Evolutionary conservation across 2,329 filamentous ascomycete species (phyloP), one percentile per base, ranked within the genome.

Genomic region (Colletotrichum endophyticum): DNA sequence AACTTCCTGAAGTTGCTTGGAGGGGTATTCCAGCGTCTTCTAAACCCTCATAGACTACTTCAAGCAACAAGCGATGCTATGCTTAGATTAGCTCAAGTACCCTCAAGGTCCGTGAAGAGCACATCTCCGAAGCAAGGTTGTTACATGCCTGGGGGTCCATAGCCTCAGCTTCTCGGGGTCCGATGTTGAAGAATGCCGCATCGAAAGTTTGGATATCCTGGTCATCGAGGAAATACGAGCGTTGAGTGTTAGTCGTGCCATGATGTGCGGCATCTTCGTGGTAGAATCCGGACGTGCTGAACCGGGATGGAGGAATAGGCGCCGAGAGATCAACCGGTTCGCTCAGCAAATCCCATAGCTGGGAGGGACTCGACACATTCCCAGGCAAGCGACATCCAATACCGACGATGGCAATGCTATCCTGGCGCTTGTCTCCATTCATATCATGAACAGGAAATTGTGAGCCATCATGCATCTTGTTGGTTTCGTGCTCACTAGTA

Each of bases 1-100:
- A 12, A 3, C 67, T 57, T 16, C 75, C 72, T 3, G 59, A 66
- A 4, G 76, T 32, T 8, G 63, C 27, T 5, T 61, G 59, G 8
- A 79, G 69, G 1, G 76, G 15, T 2, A 76, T 22, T 1, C 81
- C 81, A 4, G 76, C 77, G 1, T 73, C 66, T 15, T 82, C 81
- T 11, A 83, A 19, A 3, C 80, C 80, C 59, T 87, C 85, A 70
- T 84, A 86, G 3, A 84, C 81, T 2, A 81, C 80, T 64, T 86
- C 84, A 4, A 85, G 78, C 5, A 83, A 69, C 4, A 82, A 34
- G 0, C 83, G 82, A 16, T 84, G 83, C 64, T 73, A 19, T 36
- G 32, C 13, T n/a, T 22, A 36, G 49, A 19, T 32, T 8, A 68
- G 36, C 28, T 19, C 8, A 44, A 44, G 19, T 44, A n/a, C 39